Base-by-base conservation (phyloP, 345 rosid species). In the Hibiscus trionum region DNA sequence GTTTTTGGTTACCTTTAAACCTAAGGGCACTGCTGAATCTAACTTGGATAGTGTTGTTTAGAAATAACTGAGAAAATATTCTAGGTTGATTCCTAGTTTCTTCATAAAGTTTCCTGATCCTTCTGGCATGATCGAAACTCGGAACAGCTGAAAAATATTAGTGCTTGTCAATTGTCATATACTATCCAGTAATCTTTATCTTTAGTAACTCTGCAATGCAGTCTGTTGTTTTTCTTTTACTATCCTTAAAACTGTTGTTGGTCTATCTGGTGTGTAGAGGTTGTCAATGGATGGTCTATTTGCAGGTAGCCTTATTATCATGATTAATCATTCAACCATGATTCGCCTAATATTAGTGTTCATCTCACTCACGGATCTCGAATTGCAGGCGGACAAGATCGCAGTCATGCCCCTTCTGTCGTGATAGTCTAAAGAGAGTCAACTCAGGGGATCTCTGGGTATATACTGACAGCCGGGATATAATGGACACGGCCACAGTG, bases 381-480 rank as follows among this genome's bases (percentile, higher is more conserved):
- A 2, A 64, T 46, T 61, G 72, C 84, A 89, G 91, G 94, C 78
- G 94, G 16, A 7, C 74, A 35, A 76, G 87, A 55, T 87, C 94
- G 0, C 84, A 81, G 75, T 89, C 94, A 0, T 89, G 94, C 73
- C 94, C 94, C 31, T 89, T 89, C 66, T 89, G 94, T 52, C 86
- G 91, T 0, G 87, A 86, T 76, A 80, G 82, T 77, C 84, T 89
- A 12, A 87, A 84, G 79, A 83, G 94, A 82, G 91, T 87, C 31
- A 78, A 87, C 75, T 87, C 94, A 0, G 80, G 87, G 15, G 94
- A 89, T 59, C 90, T 89, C 31, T 89, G 94, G 94, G 76, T 87
- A 27, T 84, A 64, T 47, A 81, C 84, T 1, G 83, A 85, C 79
- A 79, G 77, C 76, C 77, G 72, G 66, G 90, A 87, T 37, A 77